Evolutionary conservation across 2,329 filamentous ascomycete genomes (phyloP).

Genomic region (Metarhizium brunneum): DNA sequence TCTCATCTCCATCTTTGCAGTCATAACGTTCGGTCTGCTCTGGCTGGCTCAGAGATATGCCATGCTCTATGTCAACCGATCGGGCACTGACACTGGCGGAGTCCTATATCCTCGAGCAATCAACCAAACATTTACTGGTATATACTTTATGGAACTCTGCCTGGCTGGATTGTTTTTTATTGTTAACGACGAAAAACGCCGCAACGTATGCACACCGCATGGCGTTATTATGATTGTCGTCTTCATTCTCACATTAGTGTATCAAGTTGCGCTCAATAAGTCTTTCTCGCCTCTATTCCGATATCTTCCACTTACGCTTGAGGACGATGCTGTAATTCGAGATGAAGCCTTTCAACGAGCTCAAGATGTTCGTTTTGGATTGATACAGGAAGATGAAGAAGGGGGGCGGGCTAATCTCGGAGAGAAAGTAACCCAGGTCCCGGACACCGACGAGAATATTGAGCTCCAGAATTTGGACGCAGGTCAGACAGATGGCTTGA

Average conservation of each 20-base stretch:
- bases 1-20: conserved; percentile 84
- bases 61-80: conserved; percentile 88
- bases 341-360: conserved; percentile 81
- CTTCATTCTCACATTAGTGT: conserved; percentile 60
- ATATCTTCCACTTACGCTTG: conserved; percentile 88
- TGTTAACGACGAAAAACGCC: conserved; percentile 43
- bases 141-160: conserved; percentile 91
- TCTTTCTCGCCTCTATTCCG: conserved; percentile 80
- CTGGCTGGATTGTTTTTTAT: conserved; percentile 87
- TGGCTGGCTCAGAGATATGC: conserved; percentile 97
- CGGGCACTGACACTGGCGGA: conserved; percentile 83
- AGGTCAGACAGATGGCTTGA: conserved; percentile 7
- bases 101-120: conserved; percentile 85
- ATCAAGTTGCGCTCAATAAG: conserved; percentile 70
- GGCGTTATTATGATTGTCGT: conserved; percentile 78
- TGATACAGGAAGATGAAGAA: conserved; percentile 42
- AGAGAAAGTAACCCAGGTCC: conserved; percentile 13
- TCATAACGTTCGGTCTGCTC: conserved; percentile 82
- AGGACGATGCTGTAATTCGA: conserved; percentile 87
- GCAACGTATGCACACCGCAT: conserved; percentile 59
- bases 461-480: conserved; percentile 30
- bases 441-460: conserved; percentile 27
- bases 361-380: conserved; percentile 60
- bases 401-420: conserved; percentile 24
- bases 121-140: conserved; percentile 88